Base-by-base conservation (phyloP, 164 flowering plant species). In the Aristolochia californica region DNA sequence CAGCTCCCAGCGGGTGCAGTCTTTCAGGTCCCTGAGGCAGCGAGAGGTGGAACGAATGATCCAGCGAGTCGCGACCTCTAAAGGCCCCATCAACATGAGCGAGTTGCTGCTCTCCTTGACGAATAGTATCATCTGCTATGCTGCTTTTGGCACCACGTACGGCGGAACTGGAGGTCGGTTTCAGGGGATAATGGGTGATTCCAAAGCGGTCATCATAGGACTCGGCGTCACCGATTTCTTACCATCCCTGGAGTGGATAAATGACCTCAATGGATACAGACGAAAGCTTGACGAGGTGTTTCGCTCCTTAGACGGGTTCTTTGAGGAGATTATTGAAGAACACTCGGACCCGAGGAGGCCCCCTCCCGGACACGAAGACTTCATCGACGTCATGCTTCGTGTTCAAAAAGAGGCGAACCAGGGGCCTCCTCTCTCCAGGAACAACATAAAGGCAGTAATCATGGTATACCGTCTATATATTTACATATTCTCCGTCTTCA, bases 381-480 rank as follows among this genome's bases (percentile, higher is more conserved):
- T 86, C 28, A 58, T 86, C 0, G 87, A 82, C 48, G 76, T 81
- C 26, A 56, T 83, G 43, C 84, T 86, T 13, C 66, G 71, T 1
- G 43, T 77, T 8, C 77, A 73, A 60, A 63, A 48, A 57, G 45
- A 51, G 14, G 16, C 20, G 0, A 58, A 13, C 22, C 57, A 17
- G 10, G 57, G 43, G 12, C 5, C 59, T 27, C 43, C 57, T 0
- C 44, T 64, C 34, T 57, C 49, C 14, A 25, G 47, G 22, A 43
- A 64, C 18, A 54, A 64, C 43, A 50, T 64, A 28, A 64, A 64
- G n/a, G 67, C 67, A 25, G 21, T 64, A 2, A 43, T 64, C 45
- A 51, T 64, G 67, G 62, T 64, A 8, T 22, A 16, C n/a, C 34
- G 1, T 12, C 30, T 21, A 11, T 43, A 18, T 57, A 14, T 22